These are phyloP conservation scores for Aciculoconidium aculeatum DNA, from an alignment of 805 yeast species.

Conservation along the genomic window DNA sequence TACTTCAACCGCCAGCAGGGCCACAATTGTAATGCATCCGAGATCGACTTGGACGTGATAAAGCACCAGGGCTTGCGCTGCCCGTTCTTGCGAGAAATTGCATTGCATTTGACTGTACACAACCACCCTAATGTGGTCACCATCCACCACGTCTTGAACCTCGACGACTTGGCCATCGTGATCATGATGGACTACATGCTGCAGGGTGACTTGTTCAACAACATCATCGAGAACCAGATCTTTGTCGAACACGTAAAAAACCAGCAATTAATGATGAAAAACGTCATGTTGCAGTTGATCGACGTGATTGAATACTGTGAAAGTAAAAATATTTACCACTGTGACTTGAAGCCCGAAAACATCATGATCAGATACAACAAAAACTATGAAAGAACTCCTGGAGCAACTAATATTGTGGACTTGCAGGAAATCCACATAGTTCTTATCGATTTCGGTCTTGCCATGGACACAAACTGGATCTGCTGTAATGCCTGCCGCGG, in stretches of 20 bases:
- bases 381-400: conserved; percentile 15
- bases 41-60: conserved; percentile 20
- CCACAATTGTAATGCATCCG: conserved; percentile 11
- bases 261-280: conserved; percentile 44
- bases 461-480: conserved; percentile 53
- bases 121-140: conserved; percentile 72
- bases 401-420: conserved; percentile 19
- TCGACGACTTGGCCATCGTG: conserved; percentile 48
- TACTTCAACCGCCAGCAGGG: conserved; percentile 15
- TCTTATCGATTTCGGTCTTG: conserved; percentile 87
- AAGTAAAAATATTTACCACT: conserved; percentile 29
- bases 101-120: conserved; percentile 70
- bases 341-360: conserved; percentile 40
- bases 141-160: conserved; percentile 66
- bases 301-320: conserved; percentile 33
- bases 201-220: conserved; percentile 81
- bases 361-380: conserved; percentile 32
- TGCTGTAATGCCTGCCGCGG: conserved; percentile 79
- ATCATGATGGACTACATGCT: conserved; percentile 82
- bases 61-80: conserved; percentile 19
- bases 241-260: conserved; percentile 49
- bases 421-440: conserved; percentile 49
- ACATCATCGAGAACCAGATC: conserved; percentile 69
- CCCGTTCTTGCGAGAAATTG: conserved; percentile 56
- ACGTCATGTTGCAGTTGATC: conserved; percentile 35